Conservation (phyloP, 1,284 basidiomycete species). For the Retiboletus flavoniger region DNA sequence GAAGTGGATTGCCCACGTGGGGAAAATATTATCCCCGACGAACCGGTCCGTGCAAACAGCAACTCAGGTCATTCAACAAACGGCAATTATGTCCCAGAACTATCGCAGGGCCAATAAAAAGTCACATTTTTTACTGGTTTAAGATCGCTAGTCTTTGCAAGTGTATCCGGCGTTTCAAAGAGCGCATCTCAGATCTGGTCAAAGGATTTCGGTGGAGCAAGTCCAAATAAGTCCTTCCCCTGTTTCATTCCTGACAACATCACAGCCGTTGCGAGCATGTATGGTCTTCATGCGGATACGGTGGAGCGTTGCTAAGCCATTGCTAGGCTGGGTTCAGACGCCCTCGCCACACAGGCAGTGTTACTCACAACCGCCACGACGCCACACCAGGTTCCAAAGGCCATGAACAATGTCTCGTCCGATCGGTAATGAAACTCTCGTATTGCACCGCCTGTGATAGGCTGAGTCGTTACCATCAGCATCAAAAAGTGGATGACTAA, state of each 20-base stretch:
- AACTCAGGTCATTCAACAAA: not conserved
- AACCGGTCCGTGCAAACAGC: constrained; percentile 1
- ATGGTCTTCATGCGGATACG: not conserved
- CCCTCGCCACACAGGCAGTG: constrained; percentile 31
- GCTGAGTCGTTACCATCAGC: constrained; percentile 15
- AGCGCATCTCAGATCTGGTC: constrained; percentile 32
- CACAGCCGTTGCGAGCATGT: constrained; percentile 30
- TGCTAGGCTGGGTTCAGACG: constrained; percentile 26
- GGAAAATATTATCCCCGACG: constrained; percentile 14
- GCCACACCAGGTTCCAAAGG: constrained; percentile 26
- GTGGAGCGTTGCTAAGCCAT: constrained; percentile 5
- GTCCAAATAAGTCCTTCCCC: not conserved
- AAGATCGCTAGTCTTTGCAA: constrained; percentile 17
- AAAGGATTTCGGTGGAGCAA: constrained; percentile 30
- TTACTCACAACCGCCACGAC: constrained; percentile 27
- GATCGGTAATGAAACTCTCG: constrained; percentile 23
- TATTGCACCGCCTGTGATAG: not conserved
- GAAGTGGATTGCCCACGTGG: constrained; percentile 19
- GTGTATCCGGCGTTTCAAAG: constrained; percentile 23
- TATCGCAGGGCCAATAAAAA: not conserved
- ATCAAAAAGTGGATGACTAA: constrained; percentile 22
- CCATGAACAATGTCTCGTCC: constrained; percentile 20
- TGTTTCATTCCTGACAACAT: constrained; percentile 8
- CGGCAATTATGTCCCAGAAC: not conserved
- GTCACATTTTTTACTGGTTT: constrained; percentile 19